Evolutionary conservation across 2,329 filamentous ascomycete species (phyloP).

Genomic region (Ophiocordyceps sinensis): DNA sequence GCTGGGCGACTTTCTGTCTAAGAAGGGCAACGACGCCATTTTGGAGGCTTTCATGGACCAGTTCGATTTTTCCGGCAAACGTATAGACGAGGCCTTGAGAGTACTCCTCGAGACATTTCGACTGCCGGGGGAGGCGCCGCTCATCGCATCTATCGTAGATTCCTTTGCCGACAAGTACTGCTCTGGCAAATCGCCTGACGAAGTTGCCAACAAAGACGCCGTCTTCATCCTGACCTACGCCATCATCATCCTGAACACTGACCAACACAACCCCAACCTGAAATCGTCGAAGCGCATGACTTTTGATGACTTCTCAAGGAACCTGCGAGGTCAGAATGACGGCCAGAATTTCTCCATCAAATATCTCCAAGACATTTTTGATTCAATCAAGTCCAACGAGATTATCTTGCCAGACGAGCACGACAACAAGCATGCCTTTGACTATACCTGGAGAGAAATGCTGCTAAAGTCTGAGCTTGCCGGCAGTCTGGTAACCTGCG

Average conservation of each 20-base stretch:
- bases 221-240: constrained; percentile 88
- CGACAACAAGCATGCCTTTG: constrained; percentile 90
- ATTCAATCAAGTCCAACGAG: constrained; percentile 83
- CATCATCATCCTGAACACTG: constrained; percentile 95
- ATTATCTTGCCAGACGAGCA: constrained; percentile 97
- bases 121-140: constrained; percentile 77
- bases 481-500: constrained; percentile 59
- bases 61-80: constrained; percentile 80
- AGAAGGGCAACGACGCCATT: constrained; percentile 74
- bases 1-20: constrained; percentile 85
- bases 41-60: constrained; percentile 69
- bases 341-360: constrained; percentile 71
- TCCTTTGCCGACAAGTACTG: constrained; percentile 81
- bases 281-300: constrained; percentile 71
- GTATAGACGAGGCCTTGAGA: constrained; percentile 80
- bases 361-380: constrained; percentile 75
- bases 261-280: constrained; percentile 89
- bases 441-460: constrained; percentile 94
- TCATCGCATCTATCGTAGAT: constrained; percentile 87
- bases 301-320: constrained; percentile 66
- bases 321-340: constrained; percentile 80
- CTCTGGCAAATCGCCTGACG: constrained; percentile 50
- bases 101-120: constrained; percentile 84
- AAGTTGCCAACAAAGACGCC: constrained; percentile 72
- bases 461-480: constrained; percentile 70